Evolutionary conservation across 306 rosid species (phyloP), one percentile per base, ranked within the genome.

Genomic region (barrel medic (Medicago truncatula)): DNA sequence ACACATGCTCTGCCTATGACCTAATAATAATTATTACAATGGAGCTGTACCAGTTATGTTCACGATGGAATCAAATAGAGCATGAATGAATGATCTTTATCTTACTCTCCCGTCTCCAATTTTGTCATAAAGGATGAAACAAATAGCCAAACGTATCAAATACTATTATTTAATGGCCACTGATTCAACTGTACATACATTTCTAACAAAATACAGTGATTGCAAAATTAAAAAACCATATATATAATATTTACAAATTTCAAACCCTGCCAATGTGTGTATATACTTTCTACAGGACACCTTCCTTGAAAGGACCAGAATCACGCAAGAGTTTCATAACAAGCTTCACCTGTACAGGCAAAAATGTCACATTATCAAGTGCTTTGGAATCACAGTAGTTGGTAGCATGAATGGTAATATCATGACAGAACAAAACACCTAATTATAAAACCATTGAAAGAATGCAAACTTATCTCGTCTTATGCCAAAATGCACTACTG

Each of bases 261-360:
- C 10, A 7, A 61, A 31, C 67, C 38, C 10, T 31, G 21, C 67
- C 6, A 9, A 61, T 15, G 20, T 7, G 43, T 8, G 12, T 7
- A 9, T 14, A 14, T 31, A 7, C 13, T 78, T 56, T 67, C 75
- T 76, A 83, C 18, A 73, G 28, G 54, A 80, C 9, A 34, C 85
- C 90, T 79, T 90, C 97, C 81, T 92, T 94, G 15, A 92, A 90
- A 54, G 98, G 98, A 39, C 98, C 91, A 25, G 97, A 90, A 5
- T 94, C 97, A 47, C 81, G 89, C 73, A 92, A 23, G 34, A 94
- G 86, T 83, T 92, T 85, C 63, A 80, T 88, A 6, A 90, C 96
- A 31, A 84, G 87, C 87, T 89, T 85, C 76, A 94, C 89, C 97
- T 94, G 90, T 67, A 66, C 59, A 67, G 46, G n/a, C 28, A 73